Evolutionary conservation across 2,329 filamentous ascomycete genomes (phyloP), one percentile per base, ranked within the genome.

Genomic region (Diaporthe sp.): DNA sequence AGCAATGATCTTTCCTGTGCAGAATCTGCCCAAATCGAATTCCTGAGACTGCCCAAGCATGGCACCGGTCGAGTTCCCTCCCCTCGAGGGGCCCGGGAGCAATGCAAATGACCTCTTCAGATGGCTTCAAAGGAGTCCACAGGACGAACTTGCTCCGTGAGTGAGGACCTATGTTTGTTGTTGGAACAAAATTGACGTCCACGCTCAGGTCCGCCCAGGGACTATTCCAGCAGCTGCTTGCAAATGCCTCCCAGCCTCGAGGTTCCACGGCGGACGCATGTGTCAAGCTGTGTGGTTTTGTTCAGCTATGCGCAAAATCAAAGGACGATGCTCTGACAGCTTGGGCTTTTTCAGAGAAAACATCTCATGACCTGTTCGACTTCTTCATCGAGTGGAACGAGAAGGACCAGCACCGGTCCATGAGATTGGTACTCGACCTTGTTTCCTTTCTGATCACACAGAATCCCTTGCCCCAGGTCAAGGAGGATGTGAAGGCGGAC

Each of bases 331-430:
- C 78, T 5, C 79, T 92, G 44, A 83, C 81, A 62, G 77, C 79
- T 13, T 90, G 90, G 85, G 88, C 89, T 1, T 92, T 90, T 76
- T 87, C 87, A 15, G 82, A 86, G 76, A 80, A 84, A 42, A 87
- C 89, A 4, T 87, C 85, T 28, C 78, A 87, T 69, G 83, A 84
- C 71, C 83, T 93, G 34, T 92, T 92, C 82, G 84, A 89, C 72
- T 92, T 92, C 79, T 93, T 91, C 80, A 85, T 93, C 69, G 91
- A 92, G 79, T 93, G 91, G 90, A 92, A 92, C 78, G 91, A 93
- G 79, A 90, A 89, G 74, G 91, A 93, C 79, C 89, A 91, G 76
- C 89, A 92, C 78, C 86, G 91, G 15, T 91, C 91, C 49, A 90
- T 93, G 89, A 89, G 89, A 77, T 86, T 92, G 75, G 88, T 92